Conservation (phyloP, 108 stramenopile species). For the Cyclotella baltica region DNA sequence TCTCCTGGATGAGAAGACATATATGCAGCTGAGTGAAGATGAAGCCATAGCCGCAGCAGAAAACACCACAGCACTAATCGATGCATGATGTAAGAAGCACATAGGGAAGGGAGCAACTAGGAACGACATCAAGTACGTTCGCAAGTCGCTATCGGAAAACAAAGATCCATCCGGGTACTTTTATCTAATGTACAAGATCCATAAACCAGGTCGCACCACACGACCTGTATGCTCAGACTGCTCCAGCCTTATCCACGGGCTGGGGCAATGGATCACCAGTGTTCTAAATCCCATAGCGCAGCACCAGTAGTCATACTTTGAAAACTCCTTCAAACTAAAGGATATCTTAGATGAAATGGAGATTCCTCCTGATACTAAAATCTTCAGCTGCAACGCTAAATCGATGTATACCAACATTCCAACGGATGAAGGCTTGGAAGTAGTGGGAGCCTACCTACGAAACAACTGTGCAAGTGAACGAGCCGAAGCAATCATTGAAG, state of each 20-base stretch:
- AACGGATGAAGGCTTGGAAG: constrained; percentile 19
- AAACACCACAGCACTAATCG: too few species aligned
- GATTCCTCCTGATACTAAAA: constrained; percentile 8
- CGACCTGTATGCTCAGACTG: constrained; percentile 12
- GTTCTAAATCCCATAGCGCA: constrained; percentile 10
- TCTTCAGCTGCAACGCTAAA: constrained; percentile 40
- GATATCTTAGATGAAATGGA: background rate
- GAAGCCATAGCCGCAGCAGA: too few species aligned
- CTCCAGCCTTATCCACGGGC: background rate
- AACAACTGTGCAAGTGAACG: background rate
- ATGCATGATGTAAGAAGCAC: too few species aligned
- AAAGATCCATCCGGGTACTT: background rate
- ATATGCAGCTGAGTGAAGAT: background rate
- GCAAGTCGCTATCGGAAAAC: too few species aligned
- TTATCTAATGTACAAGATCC: background rate
- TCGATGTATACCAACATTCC: constrained; percentile 47
- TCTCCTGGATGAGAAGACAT: background rate
- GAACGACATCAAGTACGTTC: too few species aligned
- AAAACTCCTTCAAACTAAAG: background rate
- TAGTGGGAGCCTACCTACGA: constrained; percentile 10
- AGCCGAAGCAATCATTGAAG: constrained; percentile 22
- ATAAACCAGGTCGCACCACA: background rate
- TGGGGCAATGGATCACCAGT: constrained; percentile 13
- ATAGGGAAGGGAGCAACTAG: too few species aligned
- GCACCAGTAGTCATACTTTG: background rate